Evolutionary conservation across 306 rosid species (phyloP).

Genomic region (Pterocarpus macrocarpus): DNA sequence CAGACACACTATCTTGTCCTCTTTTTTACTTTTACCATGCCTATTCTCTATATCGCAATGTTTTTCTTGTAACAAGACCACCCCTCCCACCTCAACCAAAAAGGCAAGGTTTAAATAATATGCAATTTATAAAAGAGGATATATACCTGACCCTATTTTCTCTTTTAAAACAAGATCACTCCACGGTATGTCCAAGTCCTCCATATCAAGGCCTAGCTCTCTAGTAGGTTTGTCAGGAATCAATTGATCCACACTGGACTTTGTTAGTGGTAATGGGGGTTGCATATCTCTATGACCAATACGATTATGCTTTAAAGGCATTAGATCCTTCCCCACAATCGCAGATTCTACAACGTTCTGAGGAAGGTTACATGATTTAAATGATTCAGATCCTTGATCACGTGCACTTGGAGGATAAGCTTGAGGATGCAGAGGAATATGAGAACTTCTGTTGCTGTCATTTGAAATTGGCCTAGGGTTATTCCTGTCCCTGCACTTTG

Average conservation of each 20-base stretch:
- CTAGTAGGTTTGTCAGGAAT: slow-evolving; percentile 56
- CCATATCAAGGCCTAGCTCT: slow-evolving; percentile 60
- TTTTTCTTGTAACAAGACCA: slow-evolving; percentile 1
- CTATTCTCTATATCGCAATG: neutral
- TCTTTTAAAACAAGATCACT: slow-evolving; percentile 77
- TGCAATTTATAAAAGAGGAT: neutral
- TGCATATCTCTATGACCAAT: slow-evolving; percentile 57
- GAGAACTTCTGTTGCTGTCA: slow-evolving; percentile 50
- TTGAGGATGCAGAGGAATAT: slow-evolving; percentile 38
- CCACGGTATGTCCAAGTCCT: slow-evolving; percentile 86
- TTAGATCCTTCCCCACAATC: slow-evolving; percentile 45
- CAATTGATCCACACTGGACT: slow-evolving; percentile 54
- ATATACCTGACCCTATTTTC: slow-evolving; percentile 84
- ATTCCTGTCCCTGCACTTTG: slow-evolving; percentile 52
- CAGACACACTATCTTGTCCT: neutral
- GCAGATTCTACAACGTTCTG: slow-evolving; percentile 48
- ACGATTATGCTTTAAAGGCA: slow-evolving; percentile 46
- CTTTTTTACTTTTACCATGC: neutral
- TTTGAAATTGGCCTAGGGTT: slow-evolving; percentile 51
- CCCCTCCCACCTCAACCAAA: neutral
- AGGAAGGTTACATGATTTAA: slow-evolving; percentile 55
- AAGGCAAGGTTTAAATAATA: neutral
- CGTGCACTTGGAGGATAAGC: slow-evolving; percentile 48
- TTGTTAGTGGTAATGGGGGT: slow-evolving; percentile 36
- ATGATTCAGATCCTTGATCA: slow-evolving; percentile 54